Evolutionary conservation across 2,329 filamentous ascomycete species (phyloP), one percentile per base, ranked within the genome.

Genomic region (Colletotrichum caudatum): DNA sequence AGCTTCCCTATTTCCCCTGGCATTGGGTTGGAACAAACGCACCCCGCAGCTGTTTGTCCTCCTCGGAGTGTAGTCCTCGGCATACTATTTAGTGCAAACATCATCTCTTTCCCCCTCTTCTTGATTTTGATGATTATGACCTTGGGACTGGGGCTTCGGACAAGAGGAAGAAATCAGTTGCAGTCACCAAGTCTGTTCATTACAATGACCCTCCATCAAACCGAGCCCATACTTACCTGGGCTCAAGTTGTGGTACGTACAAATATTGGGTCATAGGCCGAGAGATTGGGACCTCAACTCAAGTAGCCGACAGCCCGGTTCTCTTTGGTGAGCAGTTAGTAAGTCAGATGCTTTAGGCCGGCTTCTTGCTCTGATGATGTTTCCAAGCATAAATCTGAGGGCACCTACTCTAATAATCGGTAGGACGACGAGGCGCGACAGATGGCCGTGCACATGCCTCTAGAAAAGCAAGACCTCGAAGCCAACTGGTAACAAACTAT

Each of bases 1-100:
- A 94, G 95, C 86, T 60, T 41, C 12, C 20, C 23, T 23, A 29
- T 18, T 58, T 41, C 37, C 56, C 37, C 56, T 8, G 11, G 7
- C n/a, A 41, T 23, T 57, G 14, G n/a, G 35, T 23, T 16, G 7
- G 35, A 41, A 41, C 35, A 41, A 58, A 58, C 56, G 12, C n/a
- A 8, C 16, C 14, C 7, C 35, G 20, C 3, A 58, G 4, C 7
- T 41, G 37, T 58, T 58, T 58, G 56, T 4, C 35, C n/a, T 5
- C 3, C n/a, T 29, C 29, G 29, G 7, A 37, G n/a, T 41, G 5
- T 18, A 5, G n/a, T 58, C 37, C 56, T 58, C 14, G 37, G 12
- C 56, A 58, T 58, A 8, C 14, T 14, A 29, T 14, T 9, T 8
- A 26, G 16, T 14, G n/a, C 35, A 41, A 58, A 41, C 56, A 58